Evolutionary conservation across 2,329 filamentous ascomycete genomes (phyloP), one percentile per base, ranked within the genome.

Genomic region (Samsoniella hepiali): DNA sequence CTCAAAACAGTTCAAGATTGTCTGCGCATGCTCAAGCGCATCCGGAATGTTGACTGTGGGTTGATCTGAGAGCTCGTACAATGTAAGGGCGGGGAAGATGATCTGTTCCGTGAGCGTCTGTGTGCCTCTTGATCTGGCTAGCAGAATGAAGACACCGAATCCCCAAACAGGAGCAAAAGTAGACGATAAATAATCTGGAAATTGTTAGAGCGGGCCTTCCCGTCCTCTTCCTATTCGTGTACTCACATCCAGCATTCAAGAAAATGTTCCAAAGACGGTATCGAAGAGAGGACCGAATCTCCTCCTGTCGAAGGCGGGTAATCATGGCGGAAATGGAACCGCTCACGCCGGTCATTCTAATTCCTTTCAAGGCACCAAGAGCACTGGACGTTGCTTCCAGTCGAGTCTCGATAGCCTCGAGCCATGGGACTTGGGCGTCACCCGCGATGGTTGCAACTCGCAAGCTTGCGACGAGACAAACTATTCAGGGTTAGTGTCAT

Each of bases 341-440:
- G 11, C 73, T 73, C 29, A 79, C 67, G 0, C 78, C 78, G 61
- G 74, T 74, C 73, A 80, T 77, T 64, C 78, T 79, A 56, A 80
- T 70, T 11, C 73, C 72, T 63, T 79, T 80, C 70, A 80, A 78
- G 2, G 64, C 63, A 7, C 66, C 64, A 6, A 72, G 61, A 2
- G 67, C 64, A 40, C 68, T 68, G 0, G 71, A 58, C 0, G 71
- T 72, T 17, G 67, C 68, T 4, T 66, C 66, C 13, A 72, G 55
- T 0, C 71, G 68, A n/a, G 65, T 65, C 36, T 72, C 68, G 32
- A 72, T 71, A 1, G 69, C 69, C 27, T 71, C 70, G 1, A 69
- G 68, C 70, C 69, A 72, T 2, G 69, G 62, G 7, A 59, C 67
- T 63, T 72, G 66, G 13, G 68, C 63, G 51, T 71, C 59, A 13